These are phyloP conservation scores for Zanthoxylum bungeanum DNA, from an alignment of 345 rosid species.

Conservation along the genomic window DNA sequence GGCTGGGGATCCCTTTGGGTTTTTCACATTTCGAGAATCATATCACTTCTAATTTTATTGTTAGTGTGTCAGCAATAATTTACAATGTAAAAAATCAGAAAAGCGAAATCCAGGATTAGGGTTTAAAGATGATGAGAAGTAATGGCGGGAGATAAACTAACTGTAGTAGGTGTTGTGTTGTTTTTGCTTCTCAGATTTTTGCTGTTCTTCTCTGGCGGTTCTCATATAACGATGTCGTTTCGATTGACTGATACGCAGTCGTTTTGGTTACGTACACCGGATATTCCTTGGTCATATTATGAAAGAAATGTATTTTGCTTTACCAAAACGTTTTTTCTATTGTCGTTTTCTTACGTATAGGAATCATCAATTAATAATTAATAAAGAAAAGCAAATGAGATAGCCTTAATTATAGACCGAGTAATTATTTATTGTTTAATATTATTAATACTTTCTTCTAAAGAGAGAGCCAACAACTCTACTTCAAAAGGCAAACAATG, in stretches of 20 bases:
- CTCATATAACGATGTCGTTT: background rate
- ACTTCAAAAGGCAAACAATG: background rate
- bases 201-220: background rate
- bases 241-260: too few relatives aligned
- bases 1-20: constrained; percentile 7
- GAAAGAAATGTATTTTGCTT: background rate
- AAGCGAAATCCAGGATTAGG: background rate
- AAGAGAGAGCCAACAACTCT: background rate
- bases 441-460: background rate
- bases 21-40: background rate
- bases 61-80: background rate
- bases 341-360: background rate
- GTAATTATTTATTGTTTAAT: too few relatives aligned
- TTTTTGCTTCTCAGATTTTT: too few relatives aligned
- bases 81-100: background rate
- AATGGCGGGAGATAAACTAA: constrained; percentile 10
- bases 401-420: background rate
- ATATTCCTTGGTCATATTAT: too few relatives aligned
- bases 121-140: background rate
- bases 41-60: background rate
- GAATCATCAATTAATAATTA: too few relatives aligned
- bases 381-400: background rate
- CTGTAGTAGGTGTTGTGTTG: background rate
- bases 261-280: too few relatives aligned
- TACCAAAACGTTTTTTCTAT: background rate